These are phyloP conservation scores for Begonia peltatifolia DNA, from an alignment of 306 rosid genomes.

Conservation along the genomic window DNA sequence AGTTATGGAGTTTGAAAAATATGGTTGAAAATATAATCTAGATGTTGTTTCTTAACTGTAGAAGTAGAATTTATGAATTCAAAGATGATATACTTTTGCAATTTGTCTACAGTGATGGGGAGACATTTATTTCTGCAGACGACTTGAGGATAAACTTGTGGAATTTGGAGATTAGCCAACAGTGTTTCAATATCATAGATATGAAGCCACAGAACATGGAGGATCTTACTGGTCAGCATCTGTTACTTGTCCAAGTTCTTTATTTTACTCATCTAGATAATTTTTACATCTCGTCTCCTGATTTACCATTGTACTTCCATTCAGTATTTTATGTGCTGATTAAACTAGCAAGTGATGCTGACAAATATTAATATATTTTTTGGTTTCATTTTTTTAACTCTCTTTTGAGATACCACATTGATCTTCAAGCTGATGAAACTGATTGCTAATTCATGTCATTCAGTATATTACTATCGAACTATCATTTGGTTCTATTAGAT, in stretches of 20 bases:
- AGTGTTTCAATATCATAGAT: slow-evolving; percentile 60
- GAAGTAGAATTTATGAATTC: not conserved
- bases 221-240: slow-evolving; percentile 44
- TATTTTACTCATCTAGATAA: not conserved
- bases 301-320: not conserved
- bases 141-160: slow-evolving; percentile 67
- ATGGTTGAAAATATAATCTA: not conserved
- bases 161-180: slow-evolving; percentile 55
- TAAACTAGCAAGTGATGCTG: too few relatives aligned
- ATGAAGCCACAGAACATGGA: slow-evolving; percentile 59
- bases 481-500: too few relatives aligned
- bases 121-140: slow-evolving; percentile 67
- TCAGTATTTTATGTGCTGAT: too few relatives aligned
- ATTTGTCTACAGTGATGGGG: slow-evolving; percentile 42
- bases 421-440: too few relatives aligned
- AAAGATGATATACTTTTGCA: slow-evolving; percentile 10
- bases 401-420: too few relatives aligned
- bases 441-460: too few relatives aligned
- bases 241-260: too few relatives aligned
- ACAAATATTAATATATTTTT: too few relatives aligned
- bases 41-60: too few relatives aligned
- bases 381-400: too few relatives aligned
- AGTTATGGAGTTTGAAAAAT: not conserved
- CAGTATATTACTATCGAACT: too few relatives aligned
- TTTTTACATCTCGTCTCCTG: not conserved